Evolutionary conservation across 2,329 filamentous ascomycete genomes (phyloP), one percentile per base, ranked within the genome.

Genomic region (Venturia nashicola): DNA sequence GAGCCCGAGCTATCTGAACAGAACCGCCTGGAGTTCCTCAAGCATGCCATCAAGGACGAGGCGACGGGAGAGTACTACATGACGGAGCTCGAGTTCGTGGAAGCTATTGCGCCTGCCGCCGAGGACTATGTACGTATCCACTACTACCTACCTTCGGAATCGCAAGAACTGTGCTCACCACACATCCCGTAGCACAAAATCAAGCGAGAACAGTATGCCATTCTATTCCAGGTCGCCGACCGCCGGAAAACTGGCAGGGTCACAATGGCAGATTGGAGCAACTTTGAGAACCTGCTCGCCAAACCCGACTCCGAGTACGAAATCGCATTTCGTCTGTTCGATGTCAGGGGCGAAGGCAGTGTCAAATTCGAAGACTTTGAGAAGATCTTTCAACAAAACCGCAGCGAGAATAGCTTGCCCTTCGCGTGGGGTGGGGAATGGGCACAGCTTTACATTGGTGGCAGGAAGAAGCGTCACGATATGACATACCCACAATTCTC

Each of bases 261-360:
- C 69, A 89, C 79, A 69, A 79, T 97, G 63, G 80, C 86, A 66
- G 94, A 99, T 78, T 99, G 93, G 91, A 86, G 84, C 59, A 88
- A 89, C 68, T 99, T 97, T 76, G 90, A 97, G 78, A 95, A 96
- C 79, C 84, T 99, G 67, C 86, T 99, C 65, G 82, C 83, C 69
- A 97, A 97, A 78, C 89, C 94, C 67, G 94, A 97, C 73, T 94
- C 94, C 75, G 94, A 99, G 79, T 99, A 99, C 78, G 92, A 97
- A 76, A 96, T 99, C 70, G 93, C 94, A 18, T 99, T 97, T 79
- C 90, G 94, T 70, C 83, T 99, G 64, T 99, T 99, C 77, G 93
- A 97, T 73, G 83, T 90, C 70, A 86, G 93, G 61, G 85, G 89
- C 66, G 89, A 86, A 23, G 94, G 94, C 66, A 83, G 83, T 60